phyloP scores from a whole-genome alignment of 2,329 filamentous ascomycete genomes.

The Curvularia sp. region DNA sequence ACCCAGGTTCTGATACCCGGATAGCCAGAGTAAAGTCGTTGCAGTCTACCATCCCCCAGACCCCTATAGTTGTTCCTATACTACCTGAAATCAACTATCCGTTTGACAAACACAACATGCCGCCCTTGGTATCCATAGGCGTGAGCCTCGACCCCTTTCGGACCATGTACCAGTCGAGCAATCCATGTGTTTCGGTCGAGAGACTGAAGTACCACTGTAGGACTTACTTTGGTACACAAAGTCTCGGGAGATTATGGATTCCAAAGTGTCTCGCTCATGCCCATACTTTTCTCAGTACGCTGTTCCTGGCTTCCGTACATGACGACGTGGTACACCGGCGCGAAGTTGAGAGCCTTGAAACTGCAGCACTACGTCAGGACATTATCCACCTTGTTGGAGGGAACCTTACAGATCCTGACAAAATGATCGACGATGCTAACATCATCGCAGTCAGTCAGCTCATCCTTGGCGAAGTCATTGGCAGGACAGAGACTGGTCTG shows the following conservation, averaged over 20 bases:
- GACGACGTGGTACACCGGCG: conserved; percentile 39
- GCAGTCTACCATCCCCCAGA: conserved; percentile 27
- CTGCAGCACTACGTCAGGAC: conserved; percentile 43
- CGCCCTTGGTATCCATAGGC: conserved; percentile 40
- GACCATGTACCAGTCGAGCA: conserved; percentile 44
- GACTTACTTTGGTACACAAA: conserved; percentile 43
- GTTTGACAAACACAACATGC: conserved; percentile 28
- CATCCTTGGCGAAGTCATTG: conserved; percentile 46
- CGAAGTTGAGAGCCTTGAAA: conserved; percentile 40
- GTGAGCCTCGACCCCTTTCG: conserved; percentile 45
- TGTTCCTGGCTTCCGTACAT: conserved; percentile 47
- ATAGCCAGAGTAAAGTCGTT: conserved; percentile 11
- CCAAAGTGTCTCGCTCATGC: conserved; percentile 43
- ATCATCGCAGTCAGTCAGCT: conserved; percentile 49
- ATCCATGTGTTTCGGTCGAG: conserved; percentile 43
- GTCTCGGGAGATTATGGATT: conserved; percentile 47
- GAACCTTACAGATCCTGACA: conserved; percentile 33
- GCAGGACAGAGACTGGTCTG: conserved; percentile 30
- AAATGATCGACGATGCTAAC: conserved; percentile 42
- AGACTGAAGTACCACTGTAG: conserved; percentile 47
- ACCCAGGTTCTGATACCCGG: conserved; percentile 13
- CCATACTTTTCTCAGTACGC: conserved; percentile 49
- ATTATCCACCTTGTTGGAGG: conserved; percentile 44
- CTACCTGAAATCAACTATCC: conserved; percentile 20
- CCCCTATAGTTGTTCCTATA: conserved; percentile 34